These are phyloP conservation scores for Stenogyne calaminthoides DNA, from an alignment of 305 asterid species.

Conservation along the genomic window DNA sequence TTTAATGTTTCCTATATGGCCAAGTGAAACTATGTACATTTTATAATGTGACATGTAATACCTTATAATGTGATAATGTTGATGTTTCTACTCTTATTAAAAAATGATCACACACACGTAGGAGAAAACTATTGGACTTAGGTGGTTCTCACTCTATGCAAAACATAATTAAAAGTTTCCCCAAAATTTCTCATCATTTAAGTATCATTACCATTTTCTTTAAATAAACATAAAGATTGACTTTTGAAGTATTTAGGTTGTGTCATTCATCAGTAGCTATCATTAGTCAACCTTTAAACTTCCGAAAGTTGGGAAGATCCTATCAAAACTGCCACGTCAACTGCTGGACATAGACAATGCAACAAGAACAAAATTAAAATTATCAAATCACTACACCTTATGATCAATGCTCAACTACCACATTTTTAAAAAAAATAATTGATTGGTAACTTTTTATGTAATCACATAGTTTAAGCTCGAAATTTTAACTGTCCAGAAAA, in stretches of 20 bases:
- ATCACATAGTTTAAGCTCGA: not conserved
- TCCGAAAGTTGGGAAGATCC: constrained; percentile 31
- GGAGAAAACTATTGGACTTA: not conserved
- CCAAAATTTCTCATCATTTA: constrained; percentile 19
- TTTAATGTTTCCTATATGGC: no score
- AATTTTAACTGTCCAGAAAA: not conserved
- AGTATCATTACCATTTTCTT: not conserved
- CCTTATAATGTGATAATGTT: no score
- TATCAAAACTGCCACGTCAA: constrained; percentile 39
- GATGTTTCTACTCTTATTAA: no score
- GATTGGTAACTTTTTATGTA: not conserved
- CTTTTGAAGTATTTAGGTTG: not conserved
- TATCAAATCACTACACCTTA: constrained; percentile 4
- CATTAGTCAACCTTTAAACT: constrained; percentile 35
- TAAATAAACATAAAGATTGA: not conserved
- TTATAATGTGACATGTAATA: no score
- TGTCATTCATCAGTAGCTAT: constrained; percentile 28
- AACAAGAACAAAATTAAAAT: constrained; percentile 34
- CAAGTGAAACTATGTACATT: no score
- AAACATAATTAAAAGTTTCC: not conserved
- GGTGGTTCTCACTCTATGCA: not conserved
- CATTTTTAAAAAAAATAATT: not conserved
- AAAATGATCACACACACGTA: not conserved
- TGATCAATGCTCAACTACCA: constrained; percentile 3
- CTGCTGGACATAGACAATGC: constrained; percentile 43